These are phyloP conservation scores for Trifolium dubium DNA, from an alignment of 306 rosid species.

Conservation along the genomic window DNA sequence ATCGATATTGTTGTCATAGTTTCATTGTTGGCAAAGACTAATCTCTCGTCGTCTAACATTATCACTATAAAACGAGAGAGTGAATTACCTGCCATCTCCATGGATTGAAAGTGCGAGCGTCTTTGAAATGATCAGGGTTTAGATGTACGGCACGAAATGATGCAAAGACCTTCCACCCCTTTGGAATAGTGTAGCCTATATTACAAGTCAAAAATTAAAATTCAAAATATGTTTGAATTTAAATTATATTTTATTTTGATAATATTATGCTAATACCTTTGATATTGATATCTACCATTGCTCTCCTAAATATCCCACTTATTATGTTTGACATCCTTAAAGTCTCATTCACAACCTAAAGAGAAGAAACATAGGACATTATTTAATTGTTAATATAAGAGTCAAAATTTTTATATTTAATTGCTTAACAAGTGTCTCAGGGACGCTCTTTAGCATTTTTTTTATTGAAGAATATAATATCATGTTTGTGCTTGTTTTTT, in stretches of 20 bases:
- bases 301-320: slow-evolving; percentile 84
- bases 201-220: slow-evolving; percentile 5
- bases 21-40: too few species aligned
- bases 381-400: neutral
- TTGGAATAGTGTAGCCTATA: slow-evolving; percentile 90
- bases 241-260: neutral
- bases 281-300: slow-evolving; percentile 71
- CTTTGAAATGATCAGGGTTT: slow-evolving; percentile 79
- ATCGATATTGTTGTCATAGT: neutral
- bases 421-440: too few species aligned
- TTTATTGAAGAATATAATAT: neutral
- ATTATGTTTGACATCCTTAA: slow-evolving; percentile 80
- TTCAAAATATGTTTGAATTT: neutral
- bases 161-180: slow-evolving; percentile 92
- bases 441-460: too few species aligned
- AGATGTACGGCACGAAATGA: slow-evolving; percentile 93
- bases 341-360: slow-evolving; percentile 91
- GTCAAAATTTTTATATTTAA: too few species aligned
- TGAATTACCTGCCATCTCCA: slow-evolving; percentile 92
- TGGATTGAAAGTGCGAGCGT: slow-evolving; percentile 89
- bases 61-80: neutral
- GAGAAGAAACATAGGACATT: neutral
- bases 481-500: neutral
- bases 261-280: slow-evolving; percentile 52
- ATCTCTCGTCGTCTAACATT: too few species aligned